Percentiles rank a stretch among this genome's conserved stretches.
These are phyloP conservation scores for Pelargonium fulgidum DNA, from an alignment of 441 rosid genomes.

Conservation along the genomic window DNA sequence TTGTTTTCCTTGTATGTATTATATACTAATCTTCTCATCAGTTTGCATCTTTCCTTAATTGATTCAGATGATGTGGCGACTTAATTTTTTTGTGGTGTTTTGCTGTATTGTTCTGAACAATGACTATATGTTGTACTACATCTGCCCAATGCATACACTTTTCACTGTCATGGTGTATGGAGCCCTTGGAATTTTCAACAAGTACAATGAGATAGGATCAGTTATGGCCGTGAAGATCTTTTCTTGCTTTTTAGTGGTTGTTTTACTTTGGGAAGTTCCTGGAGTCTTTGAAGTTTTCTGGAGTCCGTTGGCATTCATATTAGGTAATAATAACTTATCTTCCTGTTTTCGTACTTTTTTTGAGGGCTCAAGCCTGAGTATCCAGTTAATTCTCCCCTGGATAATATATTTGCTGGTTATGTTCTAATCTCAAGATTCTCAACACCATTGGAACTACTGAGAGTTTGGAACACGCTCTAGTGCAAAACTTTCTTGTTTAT, in stretches of 20 bases:
- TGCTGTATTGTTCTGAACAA: constrained; percentile 86
- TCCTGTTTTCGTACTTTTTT: constrained; percentile 14
- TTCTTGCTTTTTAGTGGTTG: constrained; percentile 77
- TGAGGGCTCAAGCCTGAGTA: background rate
- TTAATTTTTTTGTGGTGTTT: constrained; percentile 84
- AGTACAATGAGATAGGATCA: constrained; percentile 78
- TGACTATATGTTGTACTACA: constrained; percentile 88
- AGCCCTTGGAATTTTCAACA: constrained; percentile 79
- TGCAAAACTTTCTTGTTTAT: no score
- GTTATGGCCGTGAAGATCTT: constrained; percentile 79
- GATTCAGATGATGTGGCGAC: constrained; percentile 99
- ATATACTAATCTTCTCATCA: constrained; percentile 8
- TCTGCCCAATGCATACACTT: constrained; percentile 98
- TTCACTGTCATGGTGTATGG: constrained; percentile 97
- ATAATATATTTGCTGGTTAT: background rate
- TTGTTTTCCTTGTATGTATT: background rate
- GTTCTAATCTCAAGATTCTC: no score
- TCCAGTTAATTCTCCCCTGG: background rate
- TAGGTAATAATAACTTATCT: constrained; percentile 45
- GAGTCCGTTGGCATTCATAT: constrained; percentile 72
- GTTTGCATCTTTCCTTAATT: constrained; percentile 26
- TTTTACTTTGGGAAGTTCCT: constrained; percentile 91
- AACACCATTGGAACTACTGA: no score
- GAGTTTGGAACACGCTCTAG: no score
- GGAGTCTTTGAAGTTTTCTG: constrained; percentile 83